Conservation (phyloP, 768 basidiomycete species). For the Myochromella boudieri region DNA sequence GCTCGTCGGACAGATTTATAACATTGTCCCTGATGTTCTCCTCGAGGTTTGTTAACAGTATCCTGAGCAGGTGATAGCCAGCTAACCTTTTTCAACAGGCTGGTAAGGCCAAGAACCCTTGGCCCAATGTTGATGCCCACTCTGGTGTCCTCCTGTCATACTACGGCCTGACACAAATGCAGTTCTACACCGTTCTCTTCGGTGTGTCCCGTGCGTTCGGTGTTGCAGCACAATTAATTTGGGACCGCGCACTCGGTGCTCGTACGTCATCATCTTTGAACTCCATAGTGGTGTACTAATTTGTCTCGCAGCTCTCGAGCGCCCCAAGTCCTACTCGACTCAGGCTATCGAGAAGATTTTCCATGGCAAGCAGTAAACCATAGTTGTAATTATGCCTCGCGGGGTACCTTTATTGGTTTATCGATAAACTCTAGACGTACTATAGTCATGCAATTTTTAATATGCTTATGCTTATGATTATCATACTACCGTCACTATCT, state of each 20-base stretch:
- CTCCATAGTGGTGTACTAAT: neutral
- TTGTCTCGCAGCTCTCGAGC: constrained; percentile 63
- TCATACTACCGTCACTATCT: neutral
- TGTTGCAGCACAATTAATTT: constrained; percentile 86
- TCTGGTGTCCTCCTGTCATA: constrained; percentile 87
- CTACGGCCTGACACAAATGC: constrained; percentile 87
- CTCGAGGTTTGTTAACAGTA: constrained; percentile 54
- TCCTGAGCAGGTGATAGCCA: neutral
- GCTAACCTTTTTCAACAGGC: constrained; percentile 43
- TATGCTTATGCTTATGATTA: too few relatives aligned
- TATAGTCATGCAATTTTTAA: neutral
- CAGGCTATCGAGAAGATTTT: constrained; percentile 80
- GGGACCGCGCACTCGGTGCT: constrained; percentile 92
- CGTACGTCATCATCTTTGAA: constrained; percentile 52
- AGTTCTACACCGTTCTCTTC: constrained; percentile 97
- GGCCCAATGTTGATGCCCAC: constrained; percentile 98
- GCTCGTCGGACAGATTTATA: constrained; percentile 87
- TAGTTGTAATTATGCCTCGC: neutral
- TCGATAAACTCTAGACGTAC: neutral
- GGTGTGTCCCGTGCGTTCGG: constrained; percentile 95
- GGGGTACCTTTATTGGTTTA: neutral
- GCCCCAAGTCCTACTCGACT: constrained; percentile 90
- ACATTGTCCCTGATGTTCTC: constrained; percentile 87
- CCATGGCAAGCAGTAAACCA: constrained; percentile 42
- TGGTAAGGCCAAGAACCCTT: constrained; percentile 91